A percentile compares a stretch with the other conserved stretches of the same genome.
These are phyloP conservation scores for Mycena alexandri DNA, from an alignment of 768 basidiomycete species.

Conservation along the genomic window DNA sequence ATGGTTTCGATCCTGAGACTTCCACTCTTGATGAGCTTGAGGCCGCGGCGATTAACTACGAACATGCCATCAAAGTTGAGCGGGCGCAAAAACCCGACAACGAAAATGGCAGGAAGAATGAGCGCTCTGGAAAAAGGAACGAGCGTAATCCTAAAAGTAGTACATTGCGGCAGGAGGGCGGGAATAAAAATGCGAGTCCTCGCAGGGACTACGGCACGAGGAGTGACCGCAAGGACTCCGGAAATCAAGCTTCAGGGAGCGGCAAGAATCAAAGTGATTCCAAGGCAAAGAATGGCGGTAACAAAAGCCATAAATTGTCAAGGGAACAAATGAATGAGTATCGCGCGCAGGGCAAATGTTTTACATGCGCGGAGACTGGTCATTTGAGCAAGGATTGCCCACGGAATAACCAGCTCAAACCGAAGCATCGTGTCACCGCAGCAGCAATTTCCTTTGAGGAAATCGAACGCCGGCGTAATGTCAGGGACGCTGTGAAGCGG, in stretches of 20 bases:
- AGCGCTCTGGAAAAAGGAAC: neutral
- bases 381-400: conserved; percentile 35
- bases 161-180: conserved; percentile 24
- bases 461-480: neutral
- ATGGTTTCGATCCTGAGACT: too few relatives aligned
- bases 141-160: neutral
- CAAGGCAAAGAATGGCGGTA: neutral
- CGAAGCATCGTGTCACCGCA: neutral
- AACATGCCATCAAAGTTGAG: conserved; percentile 18
- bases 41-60: conserved; percentile 18
- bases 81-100: conserved; percentile 1
- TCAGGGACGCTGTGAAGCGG: too few relatives aligned
- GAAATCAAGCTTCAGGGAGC: neutral
- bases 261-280: neutral
- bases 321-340: conserved; percentile 23
- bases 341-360: conserved; percentile 31
- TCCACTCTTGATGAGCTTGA: conserved; percentile 9
- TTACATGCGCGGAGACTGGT: conserved; percentile 13
- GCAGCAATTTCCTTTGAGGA: conserved; percentile 12
- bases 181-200: neutral
- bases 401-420: conserved; percentile 14
- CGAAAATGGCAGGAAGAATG: neutral
- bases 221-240: neutral
- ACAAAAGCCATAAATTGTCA: conserved; percentile 13
- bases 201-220: neutral